phyloP scores from a whole-genome alignment of 1,284 basidiomycete genomes.

The Schizophyllum commune region DNA sequence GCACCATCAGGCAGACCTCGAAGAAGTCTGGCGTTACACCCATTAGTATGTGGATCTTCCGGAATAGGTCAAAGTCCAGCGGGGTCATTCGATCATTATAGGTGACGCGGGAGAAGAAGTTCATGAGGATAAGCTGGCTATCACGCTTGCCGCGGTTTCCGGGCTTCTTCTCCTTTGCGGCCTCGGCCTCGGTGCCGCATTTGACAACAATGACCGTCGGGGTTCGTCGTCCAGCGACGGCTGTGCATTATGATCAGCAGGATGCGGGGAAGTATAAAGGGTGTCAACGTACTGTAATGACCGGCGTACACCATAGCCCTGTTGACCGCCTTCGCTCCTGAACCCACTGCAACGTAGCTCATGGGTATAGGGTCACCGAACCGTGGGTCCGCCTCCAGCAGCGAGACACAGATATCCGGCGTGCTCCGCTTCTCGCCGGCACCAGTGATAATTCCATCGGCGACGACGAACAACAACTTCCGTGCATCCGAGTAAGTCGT shows the following conservation, averaged over 20 bases:
- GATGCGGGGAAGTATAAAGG: constrained; percentile 6
- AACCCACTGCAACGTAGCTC: constrained; percentile 88
- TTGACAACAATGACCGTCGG: constrained; percentile 97
- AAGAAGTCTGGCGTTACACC: constrained; percentile 99
- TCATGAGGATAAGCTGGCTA: constrained; percentile 98
- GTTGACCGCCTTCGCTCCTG: constrained; percentile 86
- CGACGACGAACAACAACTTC: constrained; percentile 92
- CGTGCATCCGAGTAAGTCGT: constrained; percentile 89
- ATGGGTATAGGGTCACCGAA: constrained; percentile 97
- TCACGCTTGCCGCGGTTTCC: constrained; percentile 99
- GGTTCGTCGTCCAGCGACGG: constrained; percentile 78
- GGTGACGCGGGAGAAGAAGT: constrained; percentile 97
- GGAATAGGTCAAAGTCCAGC: constrained; percentile 96
- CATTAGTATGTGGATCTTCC: constrained; percentile 94
- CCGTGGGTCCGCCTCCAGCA: constrained; percentile 89
- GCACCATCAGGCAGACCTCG: constrained; percentile 94
- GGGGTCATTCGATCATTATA: constrained; percentile 99
- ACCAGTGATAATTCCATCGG: constrained; percentile 99
- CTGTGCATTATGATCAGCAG: constrained; percentile 27
- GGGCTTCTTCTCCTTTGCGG: constrained; percentile 80
- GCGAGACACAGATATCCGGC: constrained; percentile 90
- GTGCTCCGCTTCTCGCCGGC: constrained; percentile 92
- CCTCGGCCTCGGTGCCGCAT: constrained; percentile 86
- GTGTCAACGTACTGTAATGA: constrained; percentile 80
- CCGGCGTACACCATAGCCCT: constrained; percentile 98